Conservation (phyloP, 148 eudicot species). For the Chenopodium suecicum region DNA sequence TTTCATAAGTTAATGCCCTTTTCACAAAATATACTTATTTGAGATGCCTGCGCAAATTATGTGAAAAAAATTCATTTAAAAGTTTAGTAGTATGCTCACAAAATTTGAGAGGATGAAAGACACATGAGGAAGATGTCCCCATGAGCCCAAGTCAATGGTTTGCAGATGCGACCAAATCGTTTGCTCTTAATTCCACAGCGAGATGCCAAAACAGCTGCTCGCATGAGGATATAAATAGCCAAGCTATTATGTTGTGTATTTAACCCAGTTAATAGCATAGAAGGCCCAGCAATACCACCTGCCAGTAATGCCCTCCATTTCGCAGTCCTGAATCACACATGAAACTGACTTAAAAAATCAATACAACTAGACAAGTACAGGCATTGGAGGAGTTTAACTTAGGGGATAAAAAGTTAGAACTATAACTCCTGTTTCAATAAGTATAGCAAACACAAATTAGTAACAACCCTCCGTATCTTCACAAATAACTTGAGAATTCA, state of each 20-base stretch:
- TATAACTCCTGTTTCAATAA: not conserved
- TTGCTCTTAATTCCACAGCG: conserved; percentile 98
- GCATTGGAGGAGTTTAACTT: not conserved
- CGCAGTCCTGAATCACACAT: conserved; percentile 68
- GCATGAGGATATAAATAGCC: conserved; percentile 92
- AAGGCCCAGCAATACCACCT: conserved; percentile 95
- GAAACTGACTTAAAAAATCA: not conserved
- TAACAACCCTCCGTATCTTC: not conserved
- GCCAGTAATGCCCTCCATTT: conserved; percentile 95
- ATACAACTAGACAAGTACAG: conserved; percentile 1
- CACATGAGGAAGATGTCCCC: conserved; percentile 99
- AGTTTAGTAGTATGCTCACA: conserved; percentile 45
- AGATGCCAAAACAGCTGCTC: conserved; percentile 96
- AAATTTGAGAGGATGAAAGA: conserved; percentile 91
- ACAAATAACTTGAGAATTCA: not conserved
- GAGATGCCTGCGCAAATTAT: not conserved
- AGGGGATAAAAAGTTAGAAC: not conserved
- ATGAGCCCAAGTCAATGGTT: conserved; percentile 92
- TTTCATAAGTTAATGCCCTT: not conserved
- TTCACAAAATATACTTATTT: not conserved
- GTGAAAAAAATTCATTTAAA: not conserved
- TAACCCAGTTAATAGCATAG: conserved; percentile 89
- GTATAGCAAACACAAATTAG: not conserved
- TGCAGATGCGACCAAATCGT: conserved; percentile 78
- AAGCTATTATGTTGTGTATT: conserved; percentile 82